Percentiles rank a stretch among this genome's conserved stretches.
These are phyloP conservation scores for Narthecium ossifragum DNA, from an alignment of 106 monocot species.

Conservation along the genomic window DNA sequence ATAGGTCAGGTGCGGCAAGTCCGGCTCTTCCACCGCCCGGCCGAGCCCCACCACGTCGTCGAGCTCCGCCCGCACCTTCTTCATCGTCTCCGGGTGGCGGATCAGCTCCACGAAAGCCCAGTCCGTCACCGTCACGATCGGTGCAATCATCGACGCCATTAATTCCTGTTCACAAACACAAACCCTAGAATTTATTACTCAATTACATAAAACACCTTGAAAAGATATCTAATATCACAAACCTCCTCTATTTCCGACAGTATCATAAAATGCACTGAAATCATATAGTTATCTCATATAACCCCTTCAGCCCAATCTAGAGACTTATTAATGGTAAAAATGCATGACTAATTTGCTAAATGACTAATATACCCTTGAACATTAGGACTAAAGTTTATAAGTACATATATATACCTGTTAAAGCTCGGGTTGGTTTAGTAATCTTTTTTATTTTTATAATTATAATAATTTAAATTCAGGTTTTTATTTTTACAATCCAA, in stretches of 20 bases:
- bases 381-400: too few species aligned
- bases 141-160: background rate
- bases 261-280: too few species aligned
- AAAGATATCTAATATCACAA: too few species aligned
- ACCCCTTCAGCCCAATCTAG: too few species aligned
- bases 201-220: background rate
- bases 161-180: background rate
- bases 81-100: conserved; percentile 10
- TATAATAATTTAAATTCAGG: background rate
- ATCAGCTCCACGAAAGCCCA: conserved; percentile 12
- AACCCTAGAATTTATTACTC: background rate
- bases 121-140: conserved; percentile 23
- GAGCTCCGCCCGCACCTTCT: conserved; percentile 24
- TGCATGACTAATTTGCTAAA: too few species aligned
- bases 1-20: conserved; percentile 30
- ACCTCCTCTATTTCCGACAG: background rate
- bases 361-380: too few species aligned
- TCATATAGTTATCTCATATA: too few species aligned
- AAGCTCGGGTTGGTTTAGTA: too few species aligned
- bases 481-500: background rate
- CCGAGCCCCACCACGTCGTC: conserved; percentile 18
- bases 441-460: too few species aligned
- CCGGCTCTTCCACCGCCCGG: conserved; percentile 24
- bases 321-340: too few species aligned
- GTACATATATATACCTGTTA: too few species aligned